Percentiles rank a stretch among this genome's conserved stretches.
These are phyloP conservation scores for Fragaria ananassa DNA, from an alignment of 306 rosid genomes.

Conservation along the genomic window DNA sequence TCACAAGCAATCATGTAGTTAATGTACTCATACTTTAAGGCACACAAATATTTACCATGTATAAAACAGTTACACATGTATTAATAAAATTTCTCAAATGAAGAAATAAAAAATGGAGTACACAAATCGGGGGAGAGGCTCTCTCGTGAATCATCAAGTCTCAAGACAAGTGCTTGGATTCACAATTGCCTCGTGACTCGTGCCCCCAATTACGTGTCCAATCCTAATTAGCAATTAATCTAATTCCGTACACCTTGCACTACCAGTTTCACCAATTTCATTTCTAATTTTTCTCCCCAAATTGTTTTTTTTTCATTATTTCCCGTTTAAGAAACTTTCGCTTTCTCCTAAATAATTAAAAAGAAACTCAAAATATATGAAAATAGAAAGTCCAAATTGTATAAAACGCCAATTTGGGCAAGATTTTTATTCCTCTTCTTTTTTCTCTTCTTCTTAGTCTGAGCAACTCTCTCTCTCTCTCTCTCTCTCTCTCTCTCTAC, in stretches of 20 bases:
- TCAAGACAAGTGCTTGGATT: background rate
- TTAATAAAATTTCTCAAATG: background rate
- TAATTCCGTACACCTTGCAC: background rate
- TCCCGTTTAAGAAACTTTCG: conserved; percentile 17
- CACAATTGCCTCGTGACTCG: conserved; percentile 21
- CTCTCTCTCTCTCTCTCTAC: conserved; percentile 12
- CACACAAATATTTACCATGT: no score
- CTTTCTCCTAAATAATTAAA: conserved; percentile 20
- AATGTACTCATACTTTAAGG: no score
- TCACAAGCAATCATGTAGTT: no score
- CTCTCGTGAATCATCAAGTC: background rate
- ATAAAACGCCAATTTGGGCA: conserved; percentile 21
- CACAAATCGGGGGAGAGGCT: background rate
- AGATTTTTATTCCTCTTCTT: conserved; percentile 9
- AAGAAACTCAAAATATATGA: background rate
- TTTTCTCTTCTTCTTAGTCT: background rate
- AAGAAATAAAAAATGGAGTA: background rate
- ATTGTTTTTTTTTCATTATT: background rate
- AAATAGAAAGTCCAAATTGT: conserved; percentile 4
- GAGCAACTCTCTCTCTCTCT: conserved; percentile 4
- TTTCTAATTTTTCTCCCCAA: background rate
- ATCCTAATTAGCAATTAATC: background rate
- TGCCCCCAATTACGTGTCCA: background rate
- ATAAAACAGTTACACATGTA: no score
- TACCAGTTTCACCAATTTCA: background rate